phyloP scores from a whole-genome alignment of 305 asterid species.

The Nicotiana rustica region DNA sequence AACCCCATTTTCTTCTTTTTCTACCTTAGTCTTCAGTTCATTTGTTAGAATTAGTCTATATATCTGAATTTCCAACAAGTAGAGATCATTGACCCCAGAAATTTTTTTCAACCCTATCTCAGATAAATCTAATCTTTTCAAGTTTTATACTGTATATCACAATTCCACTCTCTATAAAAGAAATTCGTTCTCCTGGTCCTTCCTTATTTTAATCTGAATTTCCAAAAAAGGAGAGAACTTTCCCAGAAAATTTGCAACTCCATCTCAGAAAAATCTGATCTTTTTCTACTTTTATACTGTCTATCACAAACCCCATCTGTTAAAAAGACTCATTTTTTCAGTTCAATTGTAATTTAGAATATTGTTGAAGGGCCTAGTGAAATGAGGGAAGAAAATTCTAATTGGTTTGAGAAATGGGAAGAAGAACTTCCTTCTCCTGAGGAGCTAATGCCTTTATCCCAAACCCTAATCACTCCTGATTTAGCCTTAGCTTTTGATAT shows the following conservation, averaged over 20 bases:
- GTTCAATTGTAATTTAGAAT: too few species aligned
- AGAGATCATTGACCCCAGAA: not conserved
- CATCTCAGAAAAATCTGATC: too few species aligned
- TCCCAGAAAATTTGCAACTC: too few species aligned
- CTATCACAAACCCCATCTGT: too few species aligned
- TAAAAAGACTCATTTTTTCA: too few species aligned
- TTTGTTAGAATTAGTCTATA: constrained; percentile 1
- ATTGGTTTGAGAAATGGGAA: constrained; percentile 75
- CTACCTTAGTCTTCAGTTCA: constrained; percentile 2
- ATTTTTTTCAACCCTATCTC: not conserved
- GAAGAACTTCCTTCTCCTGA: constrained; percentile 72
- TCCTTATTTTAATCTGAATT: constrained; percentile 27
- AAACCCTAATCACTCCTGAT: constrained; percentile 70
- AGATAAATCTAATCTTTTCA: not conserved
- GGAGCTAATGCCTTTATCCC: constrained; percentile 71
- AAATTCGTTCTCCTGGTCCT: not conserved
- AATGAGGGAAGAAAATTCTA: constrained; percentile 77
- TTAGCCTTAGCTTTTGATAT: constrained; percentile 68
- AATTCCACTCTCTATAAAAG: not conserved
- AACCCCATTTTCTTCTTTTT: not conserved
- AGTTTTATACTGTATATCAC: not conserved
- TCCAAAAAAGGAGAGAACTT: not conserved
- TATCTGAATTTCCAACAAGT: constrained; percentile 32
- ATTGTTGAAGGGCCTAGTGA: not conserved
- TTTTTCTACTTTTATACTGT: too few species aligned